Conservation (phyloP, 805 yeast species). For the Pichia eremophila region DNA sequence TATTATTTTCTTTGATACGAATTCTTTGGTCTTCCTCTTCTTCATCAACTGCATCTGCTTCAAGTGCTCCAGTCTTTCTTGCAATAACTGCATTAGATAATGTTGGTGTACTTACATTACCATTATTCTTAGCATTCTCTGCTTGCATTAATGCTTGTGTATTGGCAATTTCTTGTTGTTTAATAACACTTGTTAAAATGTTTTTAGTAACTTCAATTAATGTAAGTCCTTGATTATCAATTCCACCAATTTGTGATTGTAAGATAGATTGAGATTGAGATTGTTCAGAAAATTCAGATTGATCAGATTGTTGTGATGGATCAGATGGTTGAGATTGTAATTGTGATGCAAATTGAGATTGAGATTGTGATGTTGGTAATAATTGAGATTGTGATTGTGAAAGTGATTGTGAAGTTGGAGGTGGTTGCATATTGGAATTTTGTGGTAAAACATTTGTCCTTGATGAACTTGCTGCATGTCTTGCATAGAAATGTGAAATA, state of each 20-base stretch:
- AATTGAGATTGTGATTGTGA: background rate
- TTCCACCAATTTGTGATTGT: constrained; percentile 3
- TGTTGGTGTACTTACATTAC: constrained; percentile 32
- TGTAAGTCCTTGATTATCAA: constrained; percentile 15
- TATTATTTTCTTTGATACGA: constrained; percentile 48
- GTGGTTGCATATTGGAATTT: constrained; percentile 21
- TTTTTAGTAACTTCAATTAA: constrained; percentile 34
- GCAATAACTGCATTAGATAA: constrained; percentile 26
- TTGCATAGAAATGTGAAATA: constrained; percentile 73
- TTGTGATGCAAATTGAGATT: constrained; percentile 12
- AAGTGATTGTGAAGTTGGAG: no score
- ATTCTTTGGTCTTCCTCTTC: constrained; percentile 61
- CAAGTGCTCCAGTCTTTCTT: constrained; percentile 19
- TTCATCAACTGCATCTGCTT: constrained; percentile 35
- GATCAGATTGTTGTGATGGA: no score
- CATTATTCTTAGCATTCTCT: constrained; percentile 11
- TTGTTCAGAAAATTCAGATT: background rate
- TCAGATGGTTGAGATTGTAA: constrained; percentile 16
- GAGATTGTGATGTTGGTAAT: background rate
- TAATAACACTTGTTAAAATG: constrained; percentile 24
- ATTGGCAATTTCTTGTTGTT: constrained; percentile 15
- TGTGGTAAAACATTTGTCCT: constrained; percentile 29
- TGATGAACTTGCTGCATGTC: constrained; percentile 67
- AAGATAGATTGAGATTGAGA: background rate
- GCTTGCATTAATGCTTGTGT: constrained; percentile 12